Percentiles rank a stretch among this genome's conserved stretches.
Conservation (phyloP, 352 stramenopile genomes). For the Globisporangium spiculum region DNA sequence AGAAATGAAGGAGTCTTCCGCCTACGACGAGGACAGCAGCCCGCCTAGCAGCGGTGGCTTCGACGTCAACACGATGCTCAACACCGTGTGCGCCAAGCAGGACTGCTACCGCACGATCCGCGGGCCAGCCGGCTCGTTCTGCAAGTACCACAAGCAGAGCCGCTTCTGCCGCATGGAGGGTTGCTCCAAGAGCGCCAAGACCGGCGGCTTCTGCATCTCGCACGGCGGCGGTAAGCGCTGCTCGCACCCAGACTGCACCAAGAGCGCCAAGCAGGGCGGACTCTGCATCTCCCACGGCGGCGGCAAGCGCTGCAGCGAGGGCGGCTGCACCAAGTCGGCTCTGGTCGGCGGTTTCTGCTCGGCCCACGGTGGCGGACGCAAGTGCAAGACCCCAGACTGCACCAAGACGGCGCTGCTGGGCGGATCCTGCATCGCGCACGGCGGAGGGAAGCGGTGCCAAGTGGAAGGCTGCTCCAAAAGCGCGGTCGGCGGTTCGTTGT, state of each 20-base stretch:
- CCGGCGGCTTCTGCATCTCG: constrained; percentile 70
- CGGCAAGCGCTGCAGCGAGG: constrained; percentile 76
- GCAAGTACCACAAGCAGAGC: constrained; percentile 85
- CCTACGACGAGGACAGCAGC: constrained; percentile 25
- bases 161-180: constrained; percentile 69
- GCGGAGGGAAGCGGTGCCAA: constrained; percentile 78
- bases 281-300: constrained; percentile 81
- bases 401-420: constrained; percentile 77
- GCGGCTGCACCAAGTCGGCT: constrained; percentile 74
- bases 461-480: constrained; percentile 63
- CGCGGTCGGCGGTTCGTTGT: constrained; percentile 59
- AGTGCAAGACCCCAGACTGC: constrained; percentile 69
- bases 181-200: constrained; percentile 80
- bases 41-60: constrained; percentile 27
- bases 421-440: constrained; percentile 79
- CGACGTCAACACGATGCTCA: constrained; percentile 67
- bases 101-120: constrained; percentile 80
- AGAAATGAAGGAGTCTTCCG: constrained; percentile 33
- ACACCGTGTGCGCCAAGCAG: constrained; percentile 73
- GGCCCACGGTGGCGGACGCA: constrained; percentile 70
- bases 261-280: constrained; percentile 81
- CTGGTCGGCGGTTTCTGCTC: constrained; percentile 83
- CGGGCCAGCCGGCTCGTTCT: constrained; percentile 62
- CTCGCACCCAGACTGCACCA: constrained; percentile 69
- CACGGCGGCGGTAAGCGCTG: constrained; percentile 74